Evolutionary conservation across 805 yeast genomes (phyloP).

Genomic region (Dipodascopsis uninucleata): DNA sequence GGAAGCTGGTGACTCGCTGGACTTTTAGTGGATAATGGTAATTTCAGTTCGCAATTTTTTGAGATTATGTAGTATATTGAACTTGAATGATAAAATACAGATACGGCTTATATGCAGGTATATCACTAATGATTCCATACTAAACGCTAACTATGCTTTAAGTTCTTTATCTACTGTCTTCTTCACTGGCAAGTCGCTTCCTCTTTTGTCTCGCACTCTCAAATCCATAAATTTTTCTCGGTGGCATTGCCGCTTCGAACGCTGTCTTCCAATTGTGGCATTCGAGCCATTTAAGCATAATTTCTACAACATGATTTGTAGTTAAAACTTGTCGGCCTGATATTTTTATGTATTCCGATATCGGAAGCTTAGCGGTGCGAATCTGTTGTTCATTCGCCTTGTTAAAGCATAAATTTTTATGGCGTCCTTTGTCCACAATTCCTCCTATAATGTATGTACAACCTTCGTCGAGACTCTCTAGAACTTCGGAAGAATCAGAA

Average conservation of each 20-base stretch:
- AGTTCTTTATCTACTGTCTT: not conserved
- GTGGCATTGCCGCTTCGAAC: conserved; percentile 82
- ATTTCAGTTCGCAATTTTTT: too few relatives aligned
- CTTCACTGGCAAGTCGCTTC: conserved; percentile 9
- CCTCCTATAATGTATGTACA: conserved; percentile 89
- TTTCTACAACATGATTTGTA: conserved; percentile 90
- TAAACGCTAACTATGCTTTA: not conserved
- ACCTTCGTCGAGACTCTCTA: conserved; percentile 62
- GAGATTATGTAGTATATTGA: not conserved
- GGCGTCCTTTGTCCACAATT: conserved; percentile 88
- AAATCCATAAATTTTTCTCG: conserved; percentile 50
- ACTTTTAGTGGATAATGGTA: conserved; percentile 4
- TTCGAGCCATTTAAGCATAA: conserved; percentile 77
- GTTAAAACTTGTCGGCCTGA: conserved; percentile 88
- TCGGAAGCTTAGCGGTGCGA: conserved; percentile 74
- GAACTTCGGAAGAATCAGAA: conserved; percentile 75
- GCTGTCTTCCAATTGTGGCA: conserved; percentile 78
- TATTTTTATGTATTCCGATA: conserved; percentile 74
- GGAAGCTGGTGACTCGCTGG: conserved; percentile 10
- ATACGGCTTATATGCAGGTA: not conserved
- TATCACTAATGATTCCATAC: not conserved
- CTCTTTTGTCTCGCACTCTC: conserved; percentile 24
- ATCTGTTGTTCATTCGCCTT: conserved; percentile 76
- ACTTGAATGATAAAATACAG: not conserved
- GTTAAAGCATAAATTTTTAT: conserved; percentile 62